Evolutionary conservation across 2,329 filamentous ascomycete species (phyloP), one percentile per base, ranked within the genome.

Genomic region (Cadophora sp.): DNA sequence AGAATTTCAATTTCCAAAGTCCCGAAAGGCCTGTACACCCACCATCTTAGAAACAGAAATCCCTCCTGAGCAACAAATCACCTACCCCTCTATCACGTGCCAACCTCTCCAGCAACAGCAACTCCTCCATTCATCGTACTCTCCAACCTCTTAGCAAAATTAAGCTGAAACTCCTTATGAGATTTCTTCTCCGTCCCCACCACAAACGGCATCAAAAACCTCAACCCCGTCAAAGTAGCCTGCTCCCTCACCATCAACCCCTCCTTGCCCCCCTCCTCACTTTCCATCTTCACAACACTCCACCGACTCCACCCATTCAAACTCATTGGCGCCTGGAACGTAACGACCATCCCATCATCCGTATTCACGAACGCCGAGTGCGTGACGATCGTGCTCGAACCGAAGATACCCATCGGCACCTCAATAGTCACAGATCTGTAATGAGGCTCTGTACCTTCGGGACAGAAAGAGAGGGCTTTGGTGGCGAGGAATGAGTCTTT

Each of bases 301-400:
- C 58, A 69, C 13, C 41, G n/a, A 62, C 60, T 65, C 24, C 53
- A 59, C 3, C 67, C 67, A 59, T 41, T 41, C 20, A 66, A 33
- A 4, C 67, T 65, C 30, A 66, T 58, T 18, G 64, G 67, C 20
- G 67, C 64, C 24, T 69, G 61, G 16, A 69, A 69, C 14, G 59
- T 36, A 33, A 65, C 24, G 8, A 64, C 18, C 56, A 69, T 18
- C 5, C 67, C 67, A 36, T 69, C 64, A 16, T 66, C 64, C 4
- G 58, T 65, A 30, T 69, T 47, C 3, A 69, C 48, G 8, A 43
- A 65, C 1, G 67, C 67, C 6, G 56, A 53, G 4, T 48, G 62
- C 9, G 65, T 62, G 5, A 60, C 55, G 22, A 69, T 53, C n/a
- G 47, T 47, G 8, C 39, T 66, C 7, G 55, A 62, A 1, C 51